Percentiles rank a stretch among this genome's conserved stretches.
Conservation (phyloP, 306 rosid species). For the Acacia confusa region DNA sequence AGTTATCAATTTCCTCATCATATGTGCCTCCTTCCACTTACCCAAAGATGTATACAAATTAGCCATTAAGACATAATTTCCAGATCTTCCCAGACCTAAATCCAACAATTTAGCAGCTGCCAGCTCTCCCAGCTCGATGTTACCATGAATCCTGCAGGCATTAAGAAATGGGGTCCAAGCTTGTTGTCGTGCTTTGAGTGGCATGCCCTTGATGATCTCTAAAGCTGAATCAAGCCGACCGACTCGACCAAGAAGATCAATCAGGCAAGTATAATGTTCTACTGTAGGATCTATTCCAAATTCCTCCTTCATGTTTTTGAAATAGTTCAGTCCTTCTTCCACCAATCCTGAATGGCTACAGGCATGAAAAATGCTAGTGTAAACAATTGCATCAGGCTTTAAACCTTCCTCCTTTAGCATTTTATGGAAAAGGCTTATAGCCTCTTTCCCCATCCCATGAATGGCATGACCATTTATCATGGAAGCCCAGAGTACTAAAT, state of each 20-base stretch:
- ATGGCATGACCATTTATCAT: slow-evolving; percentile 64
- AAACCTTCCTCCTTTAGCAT: slow-evolving; percentile 46
- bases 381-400: slow-evolving; percentile 61
- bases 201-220: slow-evolving; percentile 58
- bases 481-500: slow-evolving; percentile 65
- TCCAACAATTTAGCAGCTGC: slow-evolving; percentile 42
- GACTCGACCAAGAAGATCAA: slow-evolving; percentile 66
- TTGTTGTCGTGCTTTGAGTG: slow-evolving; percentile 48
- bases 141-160: slow-evolving; percentile 63
- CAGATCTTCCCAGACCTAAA: slow-evolving; percentile 35
- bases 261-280: slow-evolving; percentile 63
- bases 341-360: slow-evolving; percentile 76
- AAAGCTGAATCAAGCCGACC: slow-evolving; percentile 59
- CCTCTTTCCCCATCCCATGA: slow-evolving; percentile 64
- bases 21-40: slow-evolving; percentile 68
- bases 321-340: slow-evolving; percentile 60
- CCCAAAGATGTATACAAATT: slow-evolving; percentile 61
- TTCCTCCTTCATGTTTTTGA: slow-evolving; percentile 59
- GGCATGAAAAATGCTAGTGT: slow-evolving; percentile 54
- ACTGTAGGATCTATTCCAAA: slow-evolving; percentile 52
- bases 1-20: slow-evolving; percentile 48
- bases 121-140: slow-evolving; percentile 50
- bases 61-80: slow-evolving; percentile 55
- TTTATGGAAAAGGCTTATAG: slow-evolving; percentile 50
- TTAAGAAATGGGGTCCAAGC: slow-evolving; percentile 64